phyloP scores from a whole-genome alignment of 441 rosid species.

The Metrosideros polymorpha region DNA sequence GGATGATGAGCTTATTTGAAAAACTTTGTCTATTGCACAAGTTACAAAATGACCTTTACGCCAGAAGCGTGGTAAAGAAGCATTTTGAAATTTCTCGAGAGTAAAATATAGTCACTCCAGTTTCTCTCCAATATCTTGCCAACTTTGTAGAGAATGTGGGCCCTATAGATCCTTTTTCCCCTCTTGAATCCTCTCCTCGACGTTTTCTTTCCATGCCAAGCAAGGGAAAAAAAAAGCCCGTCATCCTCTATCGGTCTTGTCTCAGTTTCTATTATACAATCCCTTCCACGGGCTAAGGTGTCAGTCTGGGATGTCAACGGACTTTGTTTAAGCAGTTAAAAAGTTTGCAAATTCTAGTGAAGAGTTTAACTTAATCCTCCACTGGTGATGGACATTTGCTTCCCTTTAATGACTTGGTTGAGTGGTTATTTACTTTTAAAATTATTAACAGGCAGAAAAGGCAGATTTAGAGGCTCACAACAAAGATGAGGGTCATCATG shows the following conservation, averaged over 20 bases:
- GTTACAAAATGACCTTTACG: not conserved
- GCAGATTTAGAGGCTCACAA: conserved; percentile 37
- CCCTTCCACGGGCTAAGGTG: not conserved
- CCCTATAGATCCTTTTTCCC: not conserved
- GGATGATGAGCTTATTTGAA: not conserved
- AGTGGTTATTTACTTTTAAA: not conserved
- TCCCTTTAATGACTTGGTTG: not conserved
- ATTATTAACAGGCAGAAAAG: conserved; percentile 46
- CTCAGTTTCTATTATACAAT: not conserved
- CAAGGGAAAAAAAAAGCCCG: not conserved
- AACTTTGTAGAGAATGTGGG: not conserved
- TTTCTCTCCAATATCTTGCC: not conserved
- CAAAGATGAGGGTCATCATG: conserved; percentile 27
- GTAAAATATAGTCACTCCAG: not conserved
- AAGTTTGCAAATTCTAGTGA: not conserved
- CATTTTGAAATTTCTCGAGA: not conserved
- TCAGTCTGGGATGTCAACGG: not conserved
- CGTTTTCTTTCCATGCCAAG: not conserved
- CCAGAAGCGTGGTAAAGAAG: not conserved
- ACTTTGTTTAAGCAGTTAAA: not conserved
- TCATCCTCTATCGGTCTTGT: not conserved
- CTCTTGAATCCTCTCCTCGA: not conserved
- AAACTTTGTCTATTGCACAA: not conserved
- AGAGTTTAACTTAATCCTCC: not conserved
- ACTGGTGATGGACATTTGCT: not conserved